Evolutionary conservation across 78 protist genomes (phyloP).

Genomic region (Salpingoeca rosetta): DNA sequence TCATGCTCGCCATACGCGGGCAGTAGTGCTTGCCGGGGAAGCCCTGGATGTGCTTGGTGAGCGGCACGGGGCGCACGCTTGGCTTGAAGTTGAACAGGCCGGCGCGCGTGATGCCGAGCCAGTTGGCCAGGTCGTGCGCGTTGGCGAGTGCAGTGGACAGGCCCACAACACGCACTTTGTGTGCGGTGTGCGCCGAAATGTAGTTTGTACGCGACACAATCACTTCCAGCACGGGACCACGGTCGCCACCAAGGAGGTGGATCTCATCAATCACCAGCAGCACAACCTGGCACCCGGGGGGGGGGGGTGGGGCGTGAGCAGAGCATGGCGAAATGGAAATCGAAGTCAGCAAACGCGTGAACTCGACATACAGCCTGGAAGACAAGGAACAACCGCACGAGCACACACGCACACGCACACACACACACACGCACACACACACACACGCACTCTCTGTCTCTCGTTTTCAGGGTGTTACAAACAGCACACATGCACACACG

Average conservation of each 20-base stretch:
- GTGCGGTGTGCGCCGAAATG: slow-evolving; percentile 62
- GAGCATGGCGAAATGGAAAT: no score
- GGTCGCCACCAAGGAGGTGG: slow-evolving; percentile 90
- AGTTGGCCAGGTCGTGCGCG: slow-evolving; percentile 91
- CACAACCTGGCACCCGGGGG: no score
- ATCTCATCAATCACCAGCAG: slow-evolving; percentile 91
- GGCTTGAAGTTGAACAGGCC: slow-evolving; percentile 96
- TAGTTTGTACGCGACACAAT: slow-evolving; percentile 75
- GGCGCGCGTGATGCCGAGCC: slow-evolving; percentile 81
- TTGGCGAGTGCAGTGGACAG: slow-evolving; percentile 97
- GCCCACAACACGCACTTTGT: slow-evolving; percentile 76
- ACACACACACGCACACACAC: no score
- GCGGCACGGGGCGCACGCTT: slow-evolving; percentile 92
- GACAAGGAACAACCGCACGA: background rate
- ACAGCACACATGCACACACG: no score
- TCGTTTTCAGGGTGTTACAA: no score
- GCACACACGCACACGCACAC: no score
- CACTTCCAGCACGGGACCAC: slow-evolving; percentile 93
- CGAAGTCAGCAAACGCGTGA: no score
- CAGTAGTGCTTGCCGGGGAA: slow-evolving; percentile 96
- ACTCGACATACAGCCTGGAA: slow-evolving; percentile 1
- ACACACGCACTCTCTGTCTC: no score
- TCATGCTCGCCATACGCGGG: slow-evolving; percentile 99
- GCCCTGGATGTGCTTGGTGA: slow-evolving; percentile 67
- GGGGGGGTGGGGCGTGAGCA: no score